phyloP scores from a whole-genome alignment of 257 asterid species.

The Galeopsis tetrahit region DNA sequence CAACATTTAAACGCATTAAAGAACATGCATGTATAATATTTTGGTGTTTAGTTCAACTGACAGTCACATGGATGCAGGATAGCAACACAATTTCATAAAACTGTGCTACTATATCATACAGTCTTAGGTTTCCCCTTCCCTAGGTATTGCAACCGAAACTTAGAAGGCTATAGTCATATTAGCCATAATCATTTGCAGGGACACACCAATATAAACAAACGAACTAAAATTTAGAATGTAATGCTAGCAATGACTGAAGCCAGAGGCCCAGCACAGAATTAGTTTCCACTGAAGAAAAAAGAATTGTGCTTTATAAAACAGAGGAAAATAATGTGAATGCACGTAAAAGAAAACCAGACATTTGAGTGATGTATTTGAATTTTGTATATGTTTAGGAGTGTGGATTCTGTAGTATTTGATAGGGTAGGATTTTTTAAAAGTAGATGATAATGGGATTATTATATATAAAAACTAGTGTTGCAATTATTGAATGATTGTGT shows the following conservation, averaged over 20 bases:
- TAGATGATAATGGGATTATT: too few relatives aligned
- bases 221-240: slow-evolving; percentile 11
- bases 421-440: too few relatives aligned
- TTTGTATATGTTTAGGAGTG: too few relatives aligned
- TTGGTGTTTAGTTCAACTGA: background rate
- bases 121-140: slow-evolving; percentile 8
- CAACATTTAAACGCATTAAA: background rate
- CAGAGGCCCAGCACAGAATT: background rate
- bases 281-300: slow-evolving; percentile 15
- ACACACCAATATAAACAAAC: slow-evolving; percentile 7
- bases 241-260: slow-evolving; percentile 17
- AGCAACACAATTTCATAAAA: slow-evolving; percentile 9
- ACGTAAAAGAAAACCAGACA: slow-evolving; percentile 8
- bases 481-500: too few relatives aligned
- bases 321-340: background rate
- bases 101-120: slow-evolving; percentile 1
- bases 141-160: slow-evolving; percentile 12
- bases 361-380: too few relatives aligned
- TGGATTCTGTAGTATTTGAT: too few relatives aligned
- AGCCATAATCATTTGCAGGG: background rate
- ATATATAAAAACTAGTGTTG: too few relatives aligned
- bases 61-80: slow-evolving; percentile 1
- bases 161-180: background rate
- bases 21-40: slow-evolving; percentile 12
- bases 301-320: slow-evolving; percentile 21